Percentiles rank a stretch among this genome's conserved stretches.
Evolutionary conservation across 345 rosid species (phyloP).

Genomic region (Erucastrum elatum): DNA sequence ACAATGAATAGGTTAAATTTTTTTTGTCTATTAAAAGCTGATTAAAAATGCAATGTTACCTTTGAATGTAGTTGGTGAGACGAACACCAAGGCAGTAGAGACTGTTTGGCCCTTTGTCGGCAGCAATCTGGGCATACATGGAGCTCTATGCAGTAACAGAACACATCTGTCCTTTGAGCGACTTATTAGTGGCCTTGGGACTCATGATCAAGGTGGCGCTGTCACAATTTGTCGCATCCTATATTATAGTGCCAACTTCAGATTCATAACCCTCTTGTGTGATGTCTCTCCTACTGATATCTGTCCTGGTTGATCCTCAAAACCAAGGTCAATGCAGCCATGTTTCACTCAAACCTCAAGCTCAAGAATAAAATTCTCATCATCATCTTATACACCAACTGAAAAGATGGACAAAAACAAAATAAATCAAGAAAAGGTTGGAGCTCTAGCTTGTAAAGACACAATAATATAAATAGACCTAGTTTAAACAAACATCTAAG

Average conservation of each 20-base stretch:
- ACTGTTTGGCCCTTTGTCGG: background rate
- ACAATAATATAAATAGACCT: background rate
- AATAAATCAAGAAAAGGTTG: background rate
- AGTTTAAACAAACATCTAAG: background rate
- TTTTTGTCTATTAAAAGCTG: background rate
- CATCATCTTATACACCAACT: background rate
- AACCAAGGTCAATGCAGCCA: no score
- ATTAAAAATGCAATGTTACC: no score
- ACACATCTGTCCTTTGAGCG: background rate
- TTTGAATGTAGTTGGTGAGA: background rate
- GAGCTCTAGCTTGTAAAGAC: background rate
- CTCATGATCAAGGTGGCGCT: slow-evolving; percentile 12
- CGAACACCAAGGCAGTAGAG: background rate
- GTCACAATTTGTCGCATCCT: slow-evolving; percentile 42
- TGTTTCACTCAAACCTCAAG: no score
- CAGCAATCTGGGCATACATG: background rate
- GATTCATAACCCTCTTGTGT: no score
- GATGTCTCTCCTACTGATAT: no score
- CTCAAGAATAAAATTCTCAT: background rate
- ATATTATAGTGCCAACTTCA: no score
- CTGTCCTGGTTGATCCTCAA: no score
- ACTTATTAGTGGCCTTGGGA: background rate
- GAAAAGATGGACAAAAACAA: background rate
- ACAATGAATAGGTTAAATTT: background rate
- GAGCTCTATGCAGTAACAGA: background rate